Percentiles rank a stretch among this genome's conserved stretches.
Evolutionary conservation across 2,329 filamentous ascomycete species (phyloP).

Genomic region (Coniella vitis): DNA sequence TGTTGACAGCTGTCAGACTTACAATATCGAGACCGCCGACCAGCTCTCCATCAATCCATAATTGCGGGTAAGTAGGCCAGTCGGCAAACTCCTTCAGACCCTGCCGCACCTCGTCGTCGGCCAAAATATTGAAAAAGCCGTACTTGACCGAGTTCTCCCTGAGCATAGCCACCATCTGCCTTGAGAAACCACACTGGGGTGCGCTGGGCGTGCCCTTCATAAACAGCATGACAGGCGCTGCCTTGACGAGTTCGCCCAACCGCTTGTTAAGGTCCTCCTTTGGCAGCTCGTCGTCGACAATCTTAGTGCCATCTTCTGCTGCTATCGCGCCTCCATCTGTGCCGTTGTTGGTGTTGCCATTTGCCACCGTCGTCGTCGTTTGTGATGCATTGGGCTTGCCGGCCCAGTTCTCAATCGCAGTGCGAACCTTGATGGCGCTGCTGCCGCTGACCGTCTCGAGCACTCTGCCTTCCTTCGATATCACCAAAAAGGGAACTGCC

Average conservation of each 20-base stretch:
- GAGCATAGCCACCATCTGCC: conserved; percentile 79
- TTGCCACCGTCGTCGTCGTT: conserved; percentile 29
- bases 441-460: conserved; percentile 85
- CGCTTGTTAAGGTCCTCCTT: conserved; percentile 84
- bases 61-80: conserved; percentile 95
- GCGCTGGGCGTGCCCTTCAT: conserved; percentile 99
- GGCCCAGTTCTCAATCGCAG: conserved; percentile 77
- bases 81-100: conserved; percentile 96
- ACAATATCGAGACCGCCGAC: conserved; percentile 95
- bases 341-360: conserved; percentile 18
- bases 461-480: conserved; percentile 67
- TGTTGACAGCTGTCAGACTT: conserved; percentile 33
- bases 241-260: conserved; percentile 80
- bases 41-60: conserved; percentile 86
- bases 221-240: conserved; percentile 96
- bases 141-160: conserved; percentile 90
- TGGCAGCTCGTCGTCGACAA: conserved; percentile 24
- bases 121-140: conserved; percentile 98
- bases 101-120: conserved; percentile 94
- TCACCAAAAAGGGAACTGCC: conserved; percentile 85
- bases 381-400: conserved; percentile 35
- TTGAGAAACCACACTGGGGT: conserved; percentile 92
- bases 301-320: conserved; percentile 42
- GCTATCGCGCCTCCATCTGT: conserved; percentile 29
- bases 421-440: conserved; percentile 77